Conservation (phyloP, 257 asterid species). For the Ophiorrhiza pumila region DNA sequence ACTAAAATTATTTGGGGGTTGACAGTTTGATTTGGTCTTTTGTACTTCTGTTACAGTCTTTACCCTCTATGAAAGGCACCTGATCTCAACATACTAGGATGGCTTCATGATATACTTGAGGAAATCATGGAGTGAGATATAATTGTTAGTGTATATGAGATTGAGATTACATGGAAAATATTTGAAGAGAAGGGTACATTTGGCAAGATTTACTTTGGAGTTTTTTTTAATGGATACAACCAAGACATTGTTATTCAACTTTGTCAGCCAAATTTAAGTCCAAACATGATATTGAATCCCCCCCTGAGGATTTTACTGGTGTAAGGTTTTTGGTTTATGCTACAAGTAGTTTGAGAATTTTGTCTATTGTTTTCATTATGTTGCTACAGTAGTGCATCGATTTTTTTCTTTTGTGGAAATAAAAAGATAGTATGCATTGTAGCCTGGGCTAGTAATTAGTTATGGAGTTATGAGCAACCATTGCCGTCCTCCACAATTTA, state of each 20-base stretch:
- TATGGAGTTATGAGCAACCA: too few relatives aligned
- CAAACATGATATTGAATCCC: background rate
- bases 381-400: background rate
- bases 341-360: background rate
- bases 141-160: background rate
- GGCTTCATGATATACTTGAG: background rate
- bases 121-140: background rate
- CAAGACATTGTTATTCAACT: too few relatives aligned
- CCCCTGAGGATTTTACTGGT: background rate
- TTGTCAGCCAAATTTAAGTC: too few relatives aligned
- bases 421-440: too few relatives aligned
- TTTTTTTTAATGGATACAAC: too few relatives aligned
- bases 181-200: background rate
- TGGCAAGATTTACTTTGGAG: background rate
- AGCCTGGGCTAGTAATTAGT: too few relatives aligned
- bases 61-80: background rate
- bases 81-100: background rate
- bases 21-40: background rate
- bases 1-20: background rate
- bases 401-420: too few relatives aligned
- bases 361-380: slow-evolving; percentile 1
- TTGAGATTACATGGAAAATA: background rate
- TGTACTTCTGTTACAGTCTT: background rate
- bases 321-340: too few relatives aligned
- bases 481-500: too few relatives aligned